phyloP scores from a whole-genome alignment of 306 rosid species.

The Senna siamea region DNA sequence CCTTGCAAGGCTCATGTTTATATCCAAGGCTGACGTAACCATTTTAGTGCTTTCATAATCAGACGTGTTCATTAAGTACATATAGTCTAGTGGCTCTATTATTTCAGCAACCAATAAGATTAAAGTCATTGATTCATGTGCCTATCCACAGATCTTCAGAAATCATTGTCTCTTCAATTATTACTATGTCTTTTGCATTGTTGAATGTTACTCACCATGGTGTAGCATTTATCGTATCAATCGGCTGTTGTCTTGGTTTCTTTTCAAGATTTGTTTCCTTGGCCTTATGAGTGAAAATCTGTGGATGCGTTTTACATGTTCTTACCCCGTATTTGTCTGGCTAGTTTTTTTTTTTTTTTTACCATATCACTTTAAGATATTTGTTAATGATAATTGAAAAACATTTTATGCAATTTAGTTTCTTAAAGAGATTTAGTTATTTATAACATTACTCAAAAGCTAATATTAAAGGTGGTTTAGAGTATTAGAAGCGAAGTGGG shows the following conservation, averaged over 20 bases:
- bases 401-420: too few species aligned
- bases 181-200: slow-evolving; percentile 13
- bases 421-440: too few species aligned
- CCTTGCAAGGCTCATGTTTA: slow-evolving; percentile 24
- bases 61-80: slow-evolving; percentile 29
- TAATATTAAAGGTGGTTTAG: slow-evolving; percentile 13
- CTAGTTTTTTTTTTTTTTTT: too few species aligned
- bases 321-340: too few species aligned
- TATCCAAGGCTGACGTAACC: slow-evolving; percentile 30
- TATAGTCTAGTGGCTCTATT: slow-evolving; percentile 1
- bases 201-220: slow-evolving; percentile 23
- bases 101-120: slow-evolving; percentile 33
- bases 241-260: neutral
- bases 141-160: neutral
- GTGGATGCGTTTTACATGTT: slow-evolving; percentile 5
- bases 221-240: slow-evolving; percentile 38
- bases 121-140: slow-evolving; percentile 6
- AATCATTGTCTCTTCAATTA: slow-evolving; percentile 34
- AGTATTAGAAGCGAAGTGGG: neutral
- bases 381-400: too few species aligned
- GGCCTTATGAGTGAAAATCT: slow-evolving; percentile 13
- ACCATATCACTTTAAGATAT: too few species aligned
- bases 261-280: slow-evolving; percentile 1
- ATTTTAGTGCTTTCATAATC: slow-evolving; percentile 3
- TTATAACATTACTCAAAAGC: neutral